Evolutionary conservation across 2,329 filamentous ascomycete genomes (phyloP).

Genomic region (Sporothrix pseudoabietina): DNA sequence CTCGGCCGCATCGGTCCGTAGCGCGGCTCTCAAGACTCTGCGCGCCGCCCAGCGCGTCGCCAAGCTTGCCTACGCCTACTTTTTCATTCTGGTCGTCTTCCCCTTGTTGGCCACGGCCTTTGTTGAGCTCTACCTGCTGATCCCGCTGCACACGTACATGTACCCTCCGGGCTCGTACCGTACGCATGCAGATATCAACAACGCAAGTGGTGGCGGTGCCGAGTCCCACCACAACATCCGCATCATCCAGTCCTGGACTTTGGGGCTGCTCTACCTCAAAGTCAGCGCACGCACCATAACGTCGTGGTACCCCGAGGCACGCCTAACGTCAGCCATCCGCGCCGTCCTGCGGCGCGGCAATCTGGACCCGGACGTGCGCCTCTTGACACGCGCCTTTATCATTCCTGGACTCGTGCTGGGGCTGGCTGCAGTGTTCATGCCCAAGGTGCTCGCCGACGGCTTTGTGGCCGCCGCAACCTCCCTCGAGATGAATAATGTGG

Average conservation of each 20-base stretch:
- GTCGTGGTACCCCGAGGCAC: slow-evolving; percentile 67
- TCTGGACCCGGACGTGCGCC: slow-evolving; percentile 72
- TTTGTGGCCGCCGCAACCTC: slow-evolving; percentile 47
- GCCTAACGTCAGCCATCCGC: slow-evolving; percentile 72
- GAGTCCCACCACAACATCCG: slow-evolving; percentile 69
- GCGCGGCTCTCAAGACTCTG: slow-evolving; percentile 35
- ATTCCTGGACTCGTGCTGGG: slow-evolving; percentile 70
- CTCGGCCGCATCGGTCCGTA: not conserved
- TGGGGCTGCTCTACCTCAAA: slow-evolving; percentile 88
- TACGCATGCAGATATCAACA: slow-evolving; percentile 36
- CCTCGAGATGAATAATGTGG: not conserved
- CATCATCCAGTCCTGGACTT: slow-evolving; percentile 89
- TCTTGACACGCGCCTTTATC: slow-evolving; percentile 86
- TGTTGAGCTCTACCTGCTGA: slow-evolving; percentile 83
- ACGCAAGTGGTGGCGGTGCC: slow-evolving; percentile 31
- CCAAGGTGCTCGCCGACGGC: slow-evolving; percentile 60
- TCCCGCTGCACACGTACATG: slow-evolving; percentile 83
- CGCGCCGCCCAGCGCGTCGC: slow-evolving; percentile 45
- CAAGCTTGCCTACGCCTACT: slow-evolving; percentile 72
- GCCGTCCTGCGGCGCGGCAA: slow-evolving; percentile 75
- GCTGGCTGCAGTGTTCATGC: slow-evolving; percentile 62
- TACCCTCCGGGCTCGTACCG: slow-evolving; percentile 41
- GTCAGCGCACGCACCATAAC: slow-evolving; percentile 71
- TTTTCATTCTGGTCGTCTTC: slow-evolving; percentile 73
- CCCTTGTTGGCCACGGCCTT: slow-evolving; percentile 78